Base-by-base conservation (phyloP, 345 rosid species). In the Pelargonium nanum region DNA sequence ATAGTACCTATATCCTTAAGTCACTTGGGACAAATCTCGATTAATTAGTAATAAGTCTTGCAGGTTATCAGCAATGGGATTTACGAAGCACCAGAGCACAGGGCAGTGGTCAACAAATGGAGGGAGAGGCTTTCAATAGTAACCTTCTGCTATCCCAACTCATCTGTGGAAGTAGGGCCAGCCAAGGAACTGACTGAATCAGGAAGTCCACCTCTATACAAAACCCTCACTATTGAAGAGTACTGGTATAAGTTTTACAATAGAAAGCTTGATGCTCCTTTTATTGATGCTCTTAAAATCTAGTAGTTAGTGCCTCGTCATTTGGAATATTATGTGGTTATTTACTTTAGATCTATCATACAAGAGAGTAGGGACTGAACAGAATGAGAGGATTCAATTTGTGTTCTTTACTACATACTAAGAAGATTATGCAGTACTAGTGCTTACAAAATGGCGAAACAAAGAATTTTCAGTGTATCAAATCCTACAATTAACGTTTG, bases 81-180 rank as follows among this genome's bases (percentile, higher is more conserved):
- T 26, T 67, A 55, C 62, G 55, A 51, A 55, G 72, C 72, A 24
- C 71, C 65, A 24, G 68, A 67, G 4, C 65, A 63, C 40, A 63
- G 76, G 52, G 69, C 62, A 1, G 60, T 59, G 50, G 76, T 63
- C 50, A 72, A 63, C 64, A 67, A 67, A 7, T 53, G 34, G 13
- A 63, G 32, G 25, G 76, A 62, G 59, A 75, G 81, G 22, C 30
- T 50, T 26, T 74, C 75, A 17, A 62, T 74, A 53, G 76, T 61
- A 5, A 74, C 78, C 5, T 66, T 76, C 62, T 74, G 78, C 68
- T 69, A 66, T 30, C 84, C 77, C 4, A 52, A 58, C 22, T 56
- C 68, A 8, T 66, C 74, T 45, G 51, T 67, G 12, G 55, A 34
- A n/a, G 62, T 74, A 4, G 75, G 79, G 7, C 81, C 79, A 4